Conservation (phyloP, 2,329 filamentous ascomycete species). For the Akanthomyces lecanii region DNA sequence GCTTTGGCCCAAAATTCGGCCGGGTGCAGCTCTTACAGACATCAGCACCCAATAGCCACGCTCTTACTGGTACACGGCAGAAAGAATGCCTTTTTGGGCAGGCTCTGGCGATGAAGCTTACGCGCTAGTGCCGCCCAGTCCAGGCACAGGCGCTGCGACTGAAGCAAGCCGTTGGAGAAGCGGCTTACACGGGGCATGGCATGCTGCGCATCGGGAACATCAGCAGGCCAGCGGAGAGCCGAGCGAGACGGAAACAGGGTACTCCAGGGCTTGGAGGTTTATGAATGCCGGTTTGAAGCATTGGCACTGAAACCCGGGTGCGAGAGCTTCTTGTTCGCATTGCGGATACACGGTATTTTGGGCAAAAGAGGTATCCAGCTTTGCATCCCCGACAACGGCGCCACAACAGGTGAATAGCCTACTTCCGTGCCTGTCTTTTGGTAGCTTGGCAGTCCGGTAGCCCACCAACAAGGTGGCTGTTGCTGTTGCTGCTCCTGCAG, state of each 20-base stretch:
- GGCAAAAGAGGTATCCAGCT: background rate
- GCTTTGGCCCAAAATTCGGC: background rate
- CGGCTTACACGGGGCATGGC: background rate
- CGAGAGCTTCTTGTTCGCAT: conserved; percentile 8
- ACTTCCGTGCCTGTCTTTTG: background rate
- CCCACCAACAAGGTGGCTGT: background rate
- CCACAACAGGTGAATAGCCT: background rate
- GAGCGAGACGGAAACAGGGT: background rate
- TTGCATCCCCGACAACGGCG: conserved; percentile 2
- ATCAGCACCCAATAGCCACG: background rate
- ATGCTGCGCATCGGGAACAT: conserved; percentile 3
- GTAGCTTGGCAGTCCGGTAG: background rate
- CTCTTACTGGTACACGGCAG: background rate
- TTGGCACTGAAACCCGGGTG: conserved; percentile 6
- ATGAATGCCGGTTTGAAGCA: background rate
- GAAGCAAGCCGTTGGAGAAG: background rate
- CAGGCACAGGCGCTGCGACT: background rate
- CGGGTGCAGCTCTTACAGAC: background rate
- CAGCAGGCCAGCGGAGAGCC: background rate
- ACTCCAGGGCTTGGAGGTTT: background rate
- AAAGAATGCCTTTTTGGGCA: conserved; percentile 8
- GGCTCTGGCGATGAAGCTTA: conserved; percentile 6
- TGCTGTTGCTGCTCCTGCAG: background rate
- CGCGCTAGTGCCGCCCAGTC: conserved; percentile 7
- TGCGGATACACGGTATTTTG: background rate